phyloP scores from a whole-genome alignment of 495 filamentous ascomycete genomes.

The Jackrogersella minutella region DNA sequence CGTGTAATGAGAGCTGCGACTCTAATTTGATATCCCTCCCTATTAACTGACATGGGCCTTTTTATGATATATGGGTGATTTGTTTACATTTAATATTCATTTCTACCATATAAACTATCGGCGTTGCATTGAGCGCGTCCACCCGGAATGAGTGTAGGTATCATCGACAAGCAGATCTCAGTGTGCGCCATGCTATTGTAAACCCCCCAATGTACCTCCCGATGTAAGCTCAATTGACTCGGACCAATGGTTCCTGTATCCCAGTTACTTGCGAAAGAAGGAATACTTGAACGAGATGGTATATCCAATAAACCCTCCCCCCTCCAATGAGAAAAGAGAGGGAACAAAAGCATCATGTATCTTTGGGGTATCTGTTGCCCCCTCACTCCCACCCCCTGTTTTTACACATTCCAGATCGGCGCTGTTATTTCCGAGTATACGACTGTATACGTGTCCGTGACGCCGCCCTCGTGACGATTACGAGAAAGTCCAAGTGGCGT shows the following conservation, averaged over 20 bases:
- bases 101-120: too few species aligned
- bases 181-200: slow-evolving; percentile 11
- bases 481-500: not conserved
- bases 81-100: too few species aligned
- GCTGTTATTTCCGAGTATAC: not conserved
- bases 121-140: too few species aligned
- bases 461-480: not conserved
- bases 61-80: too few species aligned
- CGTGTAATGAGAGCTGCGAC: not conserved
- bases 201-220: not conserved
- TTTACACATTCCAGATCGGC: not conserved
- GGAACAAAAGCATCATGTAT: not conserved
- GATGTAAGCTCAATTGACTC: too few species aligned
- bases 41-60: not conserved
- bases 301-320: slow-evolving; percentile 13
- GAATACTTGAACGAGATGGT: slow-evolving; percentile 1
- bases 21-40: not conserved
- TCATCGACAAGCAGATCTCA: not conserved
- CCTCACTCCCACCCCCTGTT: not conserved
- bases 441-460: not conserved
- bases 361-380: not conserved
- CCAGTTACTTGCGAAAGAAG: not conserved
- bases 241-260: not conserved
- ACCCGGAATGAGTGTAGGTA: slow-evolving; percentile 15
- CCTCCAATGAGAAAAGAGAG: too few species aligned